Evolutionary conservation across 306 rosid species (phyloP).

Genomic region (Luffa acutangula): DNA sequence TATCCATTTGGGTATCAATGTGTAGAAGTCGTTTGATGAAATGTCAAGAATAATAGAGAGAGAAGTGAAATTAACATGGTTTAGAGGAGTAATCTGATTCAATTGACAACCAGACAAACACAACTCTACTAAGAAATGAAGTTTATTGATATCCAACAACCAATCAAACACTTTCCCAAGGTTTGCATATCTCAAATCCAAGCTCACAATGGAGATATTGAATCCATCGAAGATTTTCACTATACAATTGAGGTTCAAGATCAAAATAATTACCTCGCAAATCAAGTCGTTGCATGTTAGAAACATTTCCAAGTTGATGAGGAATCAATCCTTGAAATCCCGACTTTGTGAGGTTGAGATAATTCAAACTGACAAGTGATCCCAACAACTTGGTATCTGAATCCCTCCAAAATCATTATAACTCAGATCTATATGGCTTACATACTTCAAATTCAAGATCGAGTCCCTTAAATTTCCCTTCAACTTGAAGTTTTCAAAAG

Average conservation of each 20-base stretch:
- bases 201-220: background rate
- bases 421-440: too few species aligned
- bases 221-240: constrained; percentile 9
- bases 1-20: too few species aligned
- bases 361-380: background rate
- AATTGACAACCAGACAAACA: background rate
- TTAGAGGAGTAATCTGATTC: background rate
- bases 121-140: background rate
- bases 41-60: too few species aligned
- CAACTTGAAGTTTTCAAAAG: background rate
- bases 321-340: background rate
- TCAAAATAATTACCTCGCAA: background rate
- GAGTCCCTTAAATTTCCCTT: too few species aligned
- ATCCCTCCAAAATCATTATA: too few species aligned
- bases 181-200: background rate
- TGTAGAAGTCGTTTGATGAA: too few species aligned
- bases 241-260: background rate
- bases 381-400: constrained; percentile 15
- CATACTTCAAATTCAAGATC: too few species aligned
- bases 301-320: constrained; percentile 7
- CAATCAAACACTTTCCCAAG: background rate
- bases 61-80: too few species aligned
- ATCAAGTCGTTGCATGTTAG: background rate
- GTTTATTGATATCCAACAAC: background rate
- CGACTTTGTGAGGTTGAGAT: background rate